These are phyloP conservation scores for Botrytis tulipae DNA, from an alignment of 2,329 filamentous ascomycete genomes.

Conservation along the genomic window DNA sequence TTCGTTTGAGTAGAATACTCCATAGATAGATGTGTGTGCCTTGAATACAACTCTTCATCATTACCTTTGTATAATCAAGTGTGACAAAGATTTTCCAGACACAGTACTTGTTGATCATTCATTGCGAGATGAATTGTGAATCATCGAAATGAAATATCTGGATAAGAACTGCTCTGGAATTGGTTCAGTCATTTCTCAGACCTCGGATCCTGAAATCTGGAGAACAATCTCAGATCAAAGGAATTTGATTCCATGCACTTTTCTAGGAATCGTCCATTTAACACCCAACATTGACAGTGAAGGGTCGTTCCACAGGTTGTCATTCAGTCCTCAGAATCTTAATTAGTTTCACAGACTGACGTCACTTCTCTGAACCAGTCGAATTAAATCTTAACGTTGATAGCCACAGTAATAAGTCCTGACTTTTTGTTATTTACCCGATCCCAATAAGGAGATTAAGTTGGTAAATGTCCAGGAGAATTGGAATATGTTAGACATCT, in stretches of 20 bases:
- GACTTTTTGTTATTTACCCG: background rate
- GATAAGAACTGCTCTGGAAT: background rate
- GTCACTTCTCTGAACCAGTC: background rate
- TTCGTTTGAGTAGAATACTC: background rate
- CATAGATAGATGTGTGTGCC: background rate
- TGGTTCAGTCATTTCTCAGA: background rate
- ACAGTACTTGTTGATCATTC: background rate
- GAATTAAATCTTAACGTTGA: background rate
- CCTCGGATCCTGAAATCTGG: background rate
- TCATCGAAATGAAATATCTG: background rate
- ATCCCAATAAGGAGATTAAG: background rate
- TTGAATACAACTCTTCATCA: background rate
- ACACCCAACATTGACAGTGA: background rate
- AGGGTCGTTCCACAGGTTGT: background rate
- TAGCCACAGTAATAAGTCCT: background rate
- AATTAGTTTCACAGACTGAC: background rate
- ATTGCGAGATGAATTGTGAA: background rate
- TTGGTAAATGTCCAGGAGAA: background rate
- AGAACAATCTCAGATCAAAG: background rate
- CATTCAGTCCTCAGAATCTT: background rate
- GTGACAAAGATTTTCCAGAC: background rate
- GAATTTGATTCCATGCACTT: background rate
- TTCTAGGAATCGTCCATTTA: background rate
- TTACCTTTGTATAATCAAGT: background rate
- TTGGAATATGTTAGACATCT: too few species aligned